phyloP scores from a whole-genome alignment of 2,329 filamentous ascomycete species.

The Thermoascus crustaceus region DNA sequence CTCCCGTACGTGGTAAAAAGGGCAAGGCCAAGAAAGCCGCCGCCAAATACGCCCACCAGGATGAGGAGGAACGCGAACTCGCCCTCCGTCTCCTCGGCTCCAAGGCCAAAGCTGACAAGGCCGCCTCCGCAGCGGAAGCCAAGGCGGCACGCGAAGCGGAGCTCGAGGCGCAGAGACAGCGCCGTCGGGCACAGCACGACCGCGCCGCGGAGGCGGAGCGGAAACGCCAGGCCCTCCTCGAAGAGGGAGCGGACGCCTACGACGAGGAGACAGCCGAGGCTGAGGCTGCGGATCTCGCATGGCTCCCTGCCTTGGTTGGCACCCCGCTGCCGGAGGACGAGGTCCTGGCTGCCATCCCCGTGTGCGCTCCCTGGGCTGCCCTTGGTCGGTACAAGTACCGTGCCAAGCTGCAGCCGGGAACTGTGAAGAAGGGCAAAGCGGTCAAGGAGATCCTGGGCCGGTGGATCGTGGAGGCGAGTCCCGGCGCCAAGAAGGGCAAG shows the following conservation, averaged over 20 bases:
- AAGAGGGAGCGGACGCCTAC: slow-evolving; percentile 50
- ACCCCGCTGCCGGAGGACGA: slow-evolving; percentile 74
- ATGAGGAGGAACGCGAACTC: slow-evolving; percentile 81
- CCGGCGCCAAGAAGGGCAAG: slow-evolving; percentile 32
- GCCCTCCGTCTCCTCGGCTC: slow-evolving; percentile 85
- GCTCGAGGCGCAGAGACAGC: slow-evolving; percentile 60
- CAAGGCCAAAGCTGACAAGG: slow-evolving; percentile 50
- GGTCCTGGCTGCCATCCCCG: slow-evolving; percentile 51
- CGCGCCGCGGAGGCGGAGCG: slow-evolving; percentile 55
- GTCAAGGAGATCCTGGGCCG: slow-evolving; percentile 79
- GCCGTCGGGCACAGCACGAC: slow-evolving; percentile 71
- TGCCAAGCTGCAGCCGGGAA: slow-evolving; percentile 84
- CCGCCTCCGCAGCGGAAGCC: slow-evolving; percentile 50
- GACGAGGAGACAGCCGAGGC: slow-evolving; percentile 47
- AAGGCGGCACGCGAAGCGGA: slow-evolving; percentile 66
- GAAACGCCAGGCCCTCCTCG: slow-evolving; percentile 59
- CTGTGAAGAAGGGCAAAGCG: slow-evolving; percentile 88
- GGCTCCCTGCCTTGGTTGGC: slow-evolving; percentile 62
- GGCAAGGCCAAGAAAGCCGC: slow-evolving; percentile 81
- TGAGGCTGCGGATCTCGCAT: slow-evolving; percentile 45
- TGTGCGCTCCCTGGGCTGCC: slow-evolving; percentile 57
- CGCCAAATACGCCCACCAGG: slow-evolving; percentile 84
- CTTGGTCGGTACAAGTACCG: slow-evolving; percentile 76
- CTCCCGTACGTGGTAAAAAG: slow-evolving; percentile 59
- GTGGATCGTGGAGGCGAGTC: slow-evolving; percentile 60